Conservation (phyloP, 305 asterid species). For the Fraxinus sp. region DNA sequence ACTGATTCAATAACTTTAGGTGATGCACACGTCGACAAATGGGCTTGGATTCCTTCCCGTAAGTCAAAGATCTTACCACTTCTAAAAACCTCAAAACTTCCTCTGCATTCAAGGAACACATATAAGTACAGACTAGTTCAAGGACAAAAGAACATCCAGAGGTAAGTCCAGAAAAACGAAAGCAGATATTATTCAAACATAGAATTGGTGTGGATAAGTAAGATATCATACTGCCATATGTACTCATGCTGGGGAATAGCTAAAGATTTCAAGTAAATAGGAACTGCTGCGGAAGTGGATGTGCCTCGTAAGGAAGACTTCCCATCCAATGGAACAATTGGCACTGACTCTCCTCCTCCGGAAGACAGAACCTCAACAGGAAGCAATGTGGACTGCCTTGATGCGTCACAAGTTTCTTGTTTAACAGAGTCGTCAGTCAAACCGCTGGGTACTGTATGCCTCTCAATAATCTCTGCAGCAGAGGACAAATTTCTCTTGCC, state of each 20-base stretch:
- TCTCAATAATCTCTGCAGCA: constrained; percentile 48
- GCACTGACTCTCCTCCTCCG: constrained; percentile 40
- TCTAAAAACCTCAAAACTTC: constrained; percentile 68
- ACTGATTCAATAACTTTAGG: constrained; percentile 62
- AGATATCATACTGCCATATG: constrained; percentile 80
- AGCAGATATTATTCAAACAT: constrained; percentile 13
- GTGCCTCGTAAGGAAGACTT: constrained; percentile 34
- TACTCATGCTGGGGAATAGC: constrained; percentile 71
- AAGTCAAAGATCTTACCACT: constrained; percentile 45
- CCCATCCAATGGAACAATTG: constrained; percentile 30
- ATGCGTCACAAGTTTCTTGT: constrained; percentile 35
- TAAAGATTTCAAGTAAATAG: constrained; percentile 41
- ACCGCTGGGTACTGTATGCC: constrained; percentile 28
- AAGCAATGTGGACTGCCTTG: constrained; percentile 37
- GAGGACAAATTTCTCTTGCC: constrained; percentile 38
- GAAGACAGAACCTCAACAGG: constrained; percentile 43
- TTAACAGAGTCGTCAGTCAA: constrained; percentile 39
- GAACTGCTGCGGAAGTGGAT: constrained; percentile 36
- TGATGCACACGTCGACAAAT: constrained; percentile 76
- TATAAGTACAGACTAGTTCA: constrained; percentile 20
- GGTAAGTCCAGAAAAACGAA: constrained; percentile 13
- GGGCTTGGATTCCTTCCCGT: constrained; percentile 88
- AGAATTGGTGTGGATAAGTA: constrained; percentile 22
- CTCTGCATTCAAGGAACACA: constrained; percentile 50
- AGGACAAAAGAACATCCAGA: constrained; percentile 15